phyloP scores from a whole-genome alignment of 2,329 filamentous ascomycete species.

The Fusarium sp. region DNA sequence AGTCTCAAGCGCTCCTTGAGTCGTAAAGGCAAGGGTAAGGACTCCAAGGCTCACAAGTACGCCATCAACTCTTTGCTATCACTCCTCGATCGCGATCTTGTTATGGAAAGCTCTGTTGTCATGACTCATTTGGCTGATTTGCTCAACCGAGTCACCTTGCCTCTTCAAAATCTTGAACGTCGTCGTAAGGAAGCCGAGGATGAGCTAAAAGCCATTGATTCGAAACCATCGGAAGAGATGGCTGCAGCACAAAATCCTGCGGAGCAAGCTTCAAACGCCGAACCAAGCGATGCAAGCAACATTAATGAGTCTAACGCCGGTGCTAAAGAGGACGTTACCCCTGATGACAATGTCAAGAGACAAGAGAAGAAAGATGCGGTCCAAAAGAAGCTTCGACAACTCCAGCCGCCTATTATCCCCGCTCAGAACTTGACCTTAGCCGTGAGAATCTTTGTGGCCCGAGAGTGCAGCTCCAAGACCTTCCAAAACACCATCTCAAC shows the following conservation, averaged over 20 bases:
- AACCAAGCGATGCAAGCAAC: conserved; percentile 50
- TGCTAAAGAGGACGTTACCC: conserved; percentile 43
- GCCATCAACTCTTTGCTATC: conserved; percentile 91
- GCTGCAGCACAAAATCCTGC: conserved; percentile 39
- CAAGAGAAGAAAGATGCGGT: conserved; percentile 56
- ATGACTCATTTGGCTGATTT: conserved; percentile 94
- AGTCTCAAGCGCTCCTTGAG: conserved; percentile 81
- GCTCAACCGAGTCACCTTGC: conserved; percentile 88
- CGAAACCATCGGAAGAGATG: conserved; percentile 54
- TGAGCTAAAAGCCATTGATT: conserved; percentile 58
- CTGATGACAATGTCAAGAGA: conserved; percentile 46
- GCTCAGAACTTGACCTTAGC: conserved; percentile 91
- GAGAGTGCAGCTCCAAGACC: conserved; percentile 96
- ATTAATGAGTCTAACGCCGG: conserved; percentile 43
- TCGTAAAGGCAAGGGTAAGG: conserved; percentile 90
- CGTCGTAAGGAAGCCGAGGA: conserved; percentile 81
- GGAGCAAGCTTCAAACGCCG: conserved; percentile 43
- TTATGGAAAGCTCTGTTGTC: conserved; percentile 96
- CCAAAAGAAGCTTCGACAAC: conserved; percentile 66
- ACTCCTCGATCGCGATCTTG: conserved; percentile 90
- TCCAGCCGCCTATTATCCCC: conserved; percentile 87
- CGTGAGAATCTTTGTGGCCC: conserved; percentile 95
- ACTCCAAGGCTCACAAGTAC: conserved; percentile 85
- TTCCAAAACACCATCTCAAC: conserved; percentile 98
- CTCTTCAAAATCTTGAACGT: conserved; percentile 83